These are phyloP conservation scores for Auricularia auricula-judae DNA, from an alignment of 768 basidiomycete genomes.

Conservation along the genomic window DNA sequence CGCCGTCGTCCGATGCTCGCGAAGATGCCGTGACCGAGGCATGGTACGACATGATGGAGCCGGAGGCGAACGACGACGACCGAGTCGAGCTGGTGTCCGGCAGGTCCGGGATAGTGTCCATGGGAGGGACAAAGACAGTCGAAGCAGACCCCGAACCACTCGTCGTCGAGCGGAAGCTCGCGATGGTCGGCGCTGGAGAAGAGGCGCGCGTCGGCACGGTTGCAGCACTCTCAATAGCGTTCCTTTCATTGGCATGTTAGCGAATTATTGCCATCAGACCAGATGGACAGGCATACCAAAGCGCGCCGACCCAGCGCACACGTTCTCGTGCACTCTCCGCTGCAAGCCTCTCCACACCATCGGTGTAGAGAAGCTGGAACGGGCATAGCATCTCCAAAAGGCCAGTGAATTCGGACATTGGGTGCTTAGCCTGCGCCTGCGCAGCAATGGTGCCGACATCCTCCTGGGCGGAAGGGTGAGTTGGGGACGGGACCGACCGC, in stretches of 20 bases:
- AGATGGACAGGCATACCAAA: conserved; percentile 51
- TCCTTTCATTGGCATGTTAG: conserved; percentile 35
- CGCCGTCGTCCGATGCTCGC: conserved; percentile 65
- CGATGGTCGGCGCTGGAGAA: conserved; percentile 48
- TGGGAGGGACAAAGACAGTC: conserved; percentile 67
- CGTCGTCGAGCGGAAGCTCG: conserved; percentile 51
- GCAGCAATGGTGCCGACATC: conserved; percentile 86
- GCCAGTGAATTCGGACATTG: conserved; percentile 24
- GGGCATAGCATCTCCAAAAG: conserved; percentile 72
- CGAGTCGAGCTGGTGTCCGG: conserved; percentile 35
- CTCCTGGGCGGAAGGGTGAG: conserved; percentile 67
- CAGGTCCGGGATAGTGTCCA: conserved; percentile 58
- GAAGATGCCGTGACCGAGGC: background rate
- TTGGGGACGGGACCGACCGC: conserved; percentile 70
- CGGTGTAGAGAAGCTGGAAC: conserved; percentile 82
- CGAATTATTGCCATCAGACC: background rate
- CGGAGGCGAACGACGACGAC: conserved; percentile 15
- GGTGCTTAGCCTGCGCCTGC: conserved; percentile 36
- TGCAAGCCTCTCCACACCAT: conserved; percentile 80
- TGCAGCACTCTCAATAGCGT: conserved; percentile 59
- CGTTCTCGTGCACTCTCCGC: conserved; percentile 82
- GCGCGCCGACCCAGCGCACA: conserved; percentile 82
- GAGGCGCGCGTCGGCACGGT: conserved; percentile 35
- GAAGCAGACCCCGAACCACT: conserved; percentile 49
- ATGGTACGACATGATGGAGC: conserved; percentile 21